These are phyloP conservation scores for Triangularia verruculosa DNA, from an alignment of 2,329 filamentous ascomycete genomes.

Conservation along the genomic window DNA sequence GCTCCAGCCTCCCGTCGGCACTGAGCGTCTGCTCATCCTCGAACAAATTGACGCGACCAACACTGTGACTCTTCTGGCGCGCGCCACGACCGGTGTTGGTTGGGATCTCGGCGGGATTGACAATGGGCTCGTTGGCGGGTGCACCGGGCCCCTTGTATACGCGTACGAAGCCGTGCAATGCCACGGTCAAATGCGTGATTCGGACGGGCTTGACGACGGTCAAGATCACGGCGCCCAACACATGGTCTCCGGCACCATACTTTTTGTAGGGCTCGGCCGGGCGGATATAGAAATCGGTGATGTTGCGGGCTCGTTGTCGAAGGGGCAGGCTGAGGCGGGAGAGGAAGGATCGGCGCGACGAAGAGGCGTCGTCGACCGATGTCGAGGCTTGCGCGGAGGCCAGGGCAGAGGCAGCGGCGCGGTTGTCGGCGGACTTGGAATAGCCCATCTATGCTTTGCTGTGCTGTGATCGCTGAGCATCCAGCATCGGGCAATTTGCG, in stretches of 20 bases:
- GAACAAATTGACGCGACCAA: constrained; percentile 77
- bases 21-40: constrained; percentile 79
- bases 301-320: constrained; percentile 56
- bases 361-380: constrained; percentile 36
- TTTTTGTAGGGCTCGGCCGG: constrained; percentile 74
- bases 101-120: constrained; percentile 41
- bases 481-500: background rate
- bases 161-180: constrained; percentile 74
- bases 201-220: constrained; percentile 70
- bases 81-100: constrained; percentile 34
- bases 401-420: constrained; percentile 35
- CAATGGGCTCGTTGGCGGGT: constrained; percentile 47
- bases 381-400: constrained; percentile 18
- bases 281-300: constrained; percentile 75
- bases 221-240: constrained; percentile 69
- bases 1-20: constrained; percentile 71
- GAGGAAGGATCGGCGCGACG: constrained; percentile 45
- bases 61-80: constrained; percentile 62
- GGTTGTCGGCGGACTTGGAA: constrained; percentile 35
- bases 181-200: constrained; percentile 76
- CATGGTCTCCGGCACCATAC: constrained; percentile 71
- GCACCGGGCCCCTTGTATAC: constrained; percentile 68
- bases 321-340: constrained; percentile 53
- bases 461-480: constrained; percentile 6
- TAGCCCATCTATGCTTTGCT: constrained; percentile 44